phyloP scores from a whole-genome alignment of 345 rosid genomes.

The Eutrema japonicum region DNA sequence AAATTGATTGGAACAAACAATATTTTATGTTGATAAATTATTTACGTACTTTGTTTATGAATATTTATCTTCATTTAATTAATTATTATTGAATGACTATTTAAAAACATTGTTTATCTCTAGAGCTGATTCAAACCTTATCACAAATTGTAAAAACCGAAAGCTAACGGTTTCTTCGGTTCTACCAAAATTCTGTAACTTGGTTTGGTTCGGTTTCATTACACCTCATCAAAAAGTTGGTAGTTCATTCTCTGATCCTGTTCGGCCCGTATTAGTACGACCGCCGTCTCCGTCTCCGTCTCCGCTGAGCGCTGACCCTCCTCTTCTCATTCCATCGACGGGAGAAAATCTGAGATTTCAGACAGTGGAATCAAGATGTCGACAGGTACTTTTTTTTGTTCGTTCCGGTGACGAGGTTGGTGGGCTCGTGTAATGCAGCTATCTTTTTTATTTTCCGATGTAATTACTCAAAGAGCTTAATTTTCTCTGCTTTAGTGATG shows the following conservation, averaged over 20 bases:
- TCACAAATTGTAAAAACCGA: not conserved
- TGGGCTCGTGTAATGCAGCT: constrained; percentile 7
- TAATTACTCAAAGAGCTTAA: constrained; percentile 35
- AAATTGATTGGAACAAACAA: too few species aligned
- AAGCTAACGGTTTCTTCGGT: constrained; percentile 1
- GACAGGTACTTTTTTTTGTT: constrained; percentile 18
- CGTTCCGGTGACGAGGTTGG: not conserved
- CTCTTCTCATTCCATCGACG: constrained; percentile 11
- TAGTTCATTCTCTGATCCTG: constrained; percentile 17
- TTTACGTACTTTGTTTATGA: too few species aligned
- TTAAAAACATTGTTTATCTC: too few species aligned
- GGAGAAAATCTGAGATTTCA: not conserved
- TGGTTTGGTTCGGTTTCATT: constrained; percentile 12
- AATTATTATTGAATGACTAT: too few species aligned
- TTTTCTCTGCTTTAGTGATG: not conserved
- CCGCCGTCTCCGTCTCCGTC: constrained; percentile 3
- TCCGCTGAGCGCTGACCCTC: not conserved
- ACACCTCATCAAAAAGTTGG: constrained; percentile 22
- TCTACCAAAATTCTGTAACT: not conserved
- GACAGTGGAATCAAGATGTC: constrained; percentile 6
- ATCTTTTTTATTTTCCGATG: constrained; percentile 35
- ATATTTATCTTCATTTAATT: too few species aligned
- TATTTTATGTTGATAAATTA: too few species aligned
- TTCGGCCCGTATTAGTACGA: constrained; percentile 4
- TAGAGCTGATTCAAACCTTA: too few species aligned